Evolutionary conservation across 176 grass and related monocot genomes (phyloP).

Genomic region (Hyparrhenia diplandra): DNA sequence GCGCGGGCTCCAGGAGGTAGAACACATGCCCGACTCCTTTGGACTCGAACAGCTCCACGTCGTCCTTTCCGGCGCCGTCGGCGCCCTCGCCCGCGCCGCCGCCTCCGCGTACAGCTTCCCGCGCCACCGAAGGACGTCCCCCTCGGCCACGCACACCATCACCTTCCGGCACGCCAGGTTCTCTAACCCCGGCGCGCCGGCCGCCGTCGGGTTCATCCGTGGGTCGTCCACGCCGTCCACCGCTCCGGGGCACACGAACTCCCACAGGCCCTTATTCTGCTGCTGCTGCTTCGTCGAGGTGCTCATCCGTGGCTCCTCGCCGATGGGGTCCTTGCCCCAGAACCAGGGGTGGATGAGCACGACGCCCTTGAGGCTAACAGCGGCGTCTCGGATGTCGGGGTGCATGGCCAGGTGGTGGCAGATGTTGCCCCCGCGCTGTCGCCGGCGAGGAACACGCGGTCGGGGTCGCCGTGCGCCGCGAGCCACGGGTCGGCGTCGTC

Average conservation of each 20-base stretch:
- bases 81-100: constrained; percentile 26
- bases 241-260: constrained; percentile 47
- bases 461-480: constrained; percentile 22
- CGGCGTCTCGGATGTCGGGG: neutral
- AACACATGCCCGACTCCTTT: constrained; percentile 47
- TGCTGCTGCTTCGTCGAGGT: neutral
- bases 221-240: constrained; percentile 41
- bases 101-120: constrained; percentile 45
- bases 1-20: constrained; percentile 33
- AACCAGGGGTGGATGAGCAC: constrained; percentile 55
- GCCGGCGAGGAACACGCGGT: constrained; percentile 32
- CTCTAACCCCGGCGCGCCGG: constrained; percentile 9
- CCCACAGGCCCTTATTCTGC: constrained; percentile 43
- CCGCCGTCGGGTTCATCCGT: constrained; percentile 41
- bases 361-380: neutral
- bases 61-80: neutral
- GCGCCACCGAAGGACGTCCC: constrained; percentile 38
- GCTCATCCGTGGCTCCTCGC: constrained; percentile 25
- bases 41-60: constrained; percentile 44
- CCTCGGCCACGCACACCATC: constrained; percentile 48
- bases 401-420: constrained; percentile 48
- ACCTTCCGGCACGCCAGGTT: constrained; percentile 35
- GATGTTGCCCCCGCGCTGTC: constrained; percentile 55
- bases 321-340: constrained; percentile 35
- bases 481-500: constrained; percentile 58